These are phyloP conservation scores for Globisporangium canariense DNA, from an alignment of 352 stramenopile species.

Conservation along the genomic window DNA sequence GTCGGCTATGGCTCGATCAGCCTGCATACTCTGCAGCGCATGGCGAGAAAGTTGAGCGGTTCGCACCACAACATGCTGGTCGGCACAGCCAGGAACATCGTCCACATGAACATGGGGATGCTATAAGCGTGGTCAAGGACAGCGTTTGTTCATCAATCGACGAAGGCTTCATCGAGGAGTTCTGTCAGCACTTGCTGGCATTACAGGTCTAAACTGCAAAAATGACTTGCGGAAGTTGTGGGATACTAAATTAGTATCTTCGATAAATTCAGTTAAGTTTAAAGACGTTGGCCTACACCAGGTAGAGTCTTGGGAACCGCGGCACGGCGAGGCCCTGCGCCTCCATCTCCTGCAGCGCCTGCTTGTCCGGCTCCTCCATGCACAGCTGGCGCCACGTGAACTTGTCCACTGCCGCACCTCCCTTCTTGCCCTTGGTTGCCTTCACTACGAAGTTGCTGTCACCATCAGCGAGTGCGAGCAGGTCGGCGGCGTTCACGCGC, in stretches of 20 bases:
- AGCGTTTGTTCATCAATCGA: too few species aligned
- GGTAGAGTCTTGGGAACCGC: conserved; percentile 25
- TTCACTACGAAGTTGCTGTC: conserved; percentile 40
- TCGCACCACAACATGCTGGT: conserved; percentile 52
- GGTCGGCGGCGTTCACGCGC: conserved; percentile 29
- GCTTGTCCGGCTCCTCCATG: conserved; percentile 30
- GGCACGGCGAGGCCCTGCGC: conserved; percentile 24
- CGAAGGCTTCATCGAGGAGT: too few species aligned
- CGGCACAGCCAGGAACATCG: conserved; percentile 14
- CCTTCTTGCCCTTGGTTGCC: conserved; percentile 33
- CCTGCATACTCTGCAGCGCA: conserved; percentile 41
- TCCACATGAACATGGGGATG: too few species aligned
- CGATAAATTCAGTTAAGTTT: too few species aligned
- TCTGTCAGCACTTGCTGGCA: too few species aligned
- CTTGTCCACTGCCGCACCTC: neutral
- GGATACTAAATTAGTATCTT: too few species aligned
- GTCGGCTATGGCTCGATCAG: conserved; percentile 69
- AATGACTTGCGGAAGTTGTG: too few species aligned
- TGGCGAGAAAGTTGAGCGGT: conserved; percentile 48
- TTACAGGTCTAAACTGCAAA: too few species aligned
- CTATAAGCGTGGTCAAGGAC: too few species aligned
- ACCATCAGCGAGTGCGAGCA: conserved; percentile 40
- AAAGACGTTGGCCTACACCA: neutral
- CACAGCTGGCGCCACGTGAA: conserved; percentile 53
- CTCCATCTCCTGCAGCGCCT: conserved; percentile 18